Conservation (phyloP, 306 rosid genomes). For the Canavalia gladiata region DNA sequence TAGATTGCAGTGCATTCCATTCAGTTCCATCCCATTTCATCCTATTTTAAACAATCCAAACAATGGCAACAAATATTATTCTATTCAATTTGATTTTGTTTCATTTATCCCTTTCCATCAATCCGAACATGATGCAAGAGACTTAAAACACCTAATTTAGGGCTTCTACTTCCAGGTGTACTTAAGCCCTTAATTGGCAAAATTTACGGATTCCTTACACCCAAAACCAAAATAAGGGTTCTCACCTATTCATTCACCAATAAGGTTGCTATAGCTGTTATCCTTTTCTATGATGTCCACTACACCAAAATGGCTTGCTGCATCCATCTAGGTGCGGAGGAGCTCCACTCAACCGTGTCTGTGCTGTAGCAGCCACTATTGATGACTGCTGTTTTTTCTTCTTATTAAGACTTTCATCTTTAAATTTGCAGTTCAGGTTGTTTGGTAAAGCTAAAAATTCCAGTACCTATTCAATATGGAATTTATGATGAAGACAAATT, state of each 20-base stretch:
- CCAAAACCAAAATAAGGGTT: not conserved
- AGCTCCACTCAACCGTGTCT: not conserved
- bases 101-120: not conserved
- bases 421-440: not conserved
- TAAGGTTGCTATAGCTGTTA: not conserved
- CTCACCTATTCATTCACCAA: not conserved
- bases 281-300: not conserved
- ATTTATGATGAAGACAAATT: not conserved
- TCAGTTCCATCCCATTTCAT: not conserved
- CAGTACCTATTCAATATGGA: constrained; percentile 10
- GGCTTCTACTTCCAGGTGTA: not conserved
- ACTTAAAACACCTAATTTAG: not conserved
- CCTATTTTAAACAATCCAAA: not conserved
- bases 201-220: not conserved
- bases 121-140: not conserved
- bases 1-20: not conserved
- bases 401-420: constrained; percentile 5
- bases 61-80: not conserved
- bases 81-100: constrained; percentile 2
- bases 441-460: constrained; percentile 1
- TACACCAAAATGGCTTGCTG: not conserved
- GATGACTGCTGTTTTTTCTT: not conserved
- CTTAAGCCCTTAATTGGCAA: not conserved
- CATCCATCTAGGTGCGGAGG: not conserved
- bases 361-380: not conserved